Base-by-base conservation (phyloP, 2,329 filamentous ascomycete species). In the Lachnellula suecica region DNA sequence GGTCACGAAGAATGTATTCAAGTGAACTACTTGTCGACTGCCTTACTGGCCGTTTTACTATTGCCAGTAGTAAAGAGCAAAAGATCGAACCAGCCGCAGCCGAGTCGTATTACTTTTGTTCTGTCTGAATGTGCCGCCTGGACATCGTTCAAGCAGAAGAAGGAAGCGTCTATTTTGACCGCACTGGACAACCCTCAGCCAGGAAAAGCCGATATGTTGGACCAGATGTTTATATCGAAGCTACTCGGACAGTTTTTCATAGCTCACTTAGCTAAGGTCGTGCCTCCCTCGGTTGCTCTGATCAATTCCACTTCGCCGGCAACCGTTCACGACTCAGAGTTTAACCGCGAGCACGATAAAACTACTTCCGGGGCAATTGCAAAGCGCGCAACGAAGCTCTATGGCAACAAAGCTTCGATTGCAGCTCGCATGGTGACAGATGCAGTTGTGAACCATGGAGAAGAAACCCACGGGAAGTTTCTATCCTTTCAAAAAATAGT, bases 1-100 rank as follows among this genome's bases (percentile, higher is more conserved):
- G 66, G 73, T 2, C 68, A 74, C 50, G 71, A 75, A 52, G 61
- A 67, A 17, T 66, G 62, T 15, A 54, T 76, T 19, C 73, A 76
- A 50, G 61, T 66, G 8, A 66, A 66, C 45, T 60, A 63, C 19
- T 41, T 64, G 22, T 52, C 58, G 2, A 65, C 61, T 2, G 54
- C 59, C 25, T 47, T 66, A 9, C 44, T 66, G 9, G 52, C 59
- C 2, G 44, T 62, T 17, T 41, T 65, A 2, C 46, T 66, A 7
- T 48, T 62, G 5, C 56, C 61, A 4, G 60, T 74, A n/a, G 55
- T 70, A n/a, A 56, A 49, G 35, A n/a, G 17, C 44, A 51, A 51
- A 43, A 15, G 31, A 38, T 8, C 2, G 15, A 10, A 31, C 4
- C 27, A 31, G 15, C 15, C 27, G 15, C 27, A 31, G 27, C 27